Conservation (phyloP, 1,284 basidiomycete species). For the Nidula niveotomentosa region DNA sequence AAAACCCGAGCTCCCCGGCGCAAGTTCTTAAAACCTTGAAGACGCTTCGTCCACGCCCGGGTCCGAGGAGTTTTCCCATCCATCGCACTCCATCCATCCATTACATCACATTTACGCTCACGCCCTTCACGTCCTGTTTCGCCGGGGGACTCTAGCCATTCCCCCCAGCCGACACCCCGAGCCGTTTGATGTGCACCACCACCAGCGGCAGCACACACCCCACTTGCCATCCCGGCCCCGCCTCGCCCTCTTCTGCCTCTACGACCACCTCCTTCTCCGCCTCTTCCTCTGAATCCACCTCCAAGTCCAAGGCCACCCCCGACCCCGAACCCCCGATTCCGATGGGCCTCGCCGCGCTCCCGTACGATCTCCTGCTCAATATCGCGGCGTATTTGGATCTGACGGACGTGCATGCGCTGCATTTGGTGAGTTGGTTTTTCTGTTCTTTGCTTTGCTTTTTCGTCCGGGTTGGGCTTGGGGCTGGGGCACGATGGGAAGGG, state of each 20-base stretch:
- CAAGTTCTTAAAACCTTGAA: too few relatives aligned
- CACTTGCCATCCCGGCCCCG: too few relatives aligned
- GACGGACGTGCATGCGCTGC: constrained; percentile 55
- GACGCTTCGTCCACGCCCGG: too few relatives aligned
- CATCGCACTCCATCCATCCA: too few relatives aligned
- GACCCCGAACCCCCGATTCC: background rate
- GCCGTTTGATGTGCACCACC: background rate
- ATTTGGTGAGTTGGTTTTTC: constrained; percentile 48
- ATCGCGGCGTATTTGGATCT: constrained; percentile 60
- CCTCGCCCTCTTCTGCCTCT: background rate
- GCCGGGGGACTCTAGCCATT: too few relatives aligned
- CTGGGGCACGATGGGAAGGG: too few relatives aligned
- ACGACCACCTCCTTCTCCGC: background rate
- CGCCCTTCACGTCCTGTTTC: too few relatives aligned
- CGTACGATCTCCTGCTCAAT: constrained; percentile 70
- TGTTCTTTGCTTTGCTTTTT: background rate
- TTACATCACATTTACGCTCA: too few relatives aligned
- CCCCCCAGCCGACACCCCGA: too few relatives aligned
- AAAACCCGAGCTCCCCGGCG: too few relatives aligned
- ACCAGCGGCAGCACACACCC: background rate
- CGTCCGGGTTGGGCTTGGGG: background rate
- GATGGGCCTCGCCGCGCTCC: constrained; percentile 46
- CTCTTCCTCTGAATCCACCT: background rate
- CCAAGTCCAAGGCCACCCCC: background rate
- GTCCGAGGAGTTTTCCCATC: too few relatives aligned